Evolutionary conservation across 768 basidiomycete genomes (phyloP).

Genomic region (Amylocystis lapponica): DNA sequence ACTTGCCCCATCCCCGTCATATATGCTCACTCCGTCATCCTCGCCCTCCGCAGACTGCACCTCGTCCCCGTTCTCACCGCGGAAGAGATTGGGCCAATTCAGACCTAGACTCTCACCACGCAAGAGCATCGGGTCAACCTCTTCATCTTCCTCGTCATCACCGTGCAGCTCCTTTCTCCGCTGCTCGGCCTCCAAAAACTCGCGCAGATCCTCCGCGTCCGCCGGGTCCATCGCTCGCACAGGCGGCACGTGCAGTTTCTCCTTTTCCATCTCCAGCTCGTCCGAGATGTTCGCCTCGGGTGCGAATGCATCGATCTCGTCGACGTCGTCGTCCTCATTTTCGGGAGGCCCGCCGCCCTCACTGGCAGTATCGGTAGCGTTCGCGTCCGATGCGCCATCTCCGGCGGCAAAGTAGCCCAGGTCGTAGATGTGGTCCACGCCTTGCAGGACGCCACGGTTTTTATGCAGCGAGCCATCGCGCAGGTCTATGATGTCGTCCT

Average conservation of each 20-base stretch:
- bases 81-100: too few species aligned
- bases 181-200: constrained; percentile 63
- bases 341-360: constrained; percentile 34
- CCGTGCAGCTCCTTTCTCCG: constrained; percentile 44
- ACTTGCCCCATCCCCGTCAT: constrained; percentile 5
- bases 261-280: constrained; percentile 26
- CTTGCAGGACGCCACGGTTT: constrained; percentile 63
- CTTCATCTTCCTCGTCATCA: constrained; percentile 37
- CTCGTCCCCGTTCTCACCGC: constrained; percentile 20
- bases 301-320: constrained; percentile 55
- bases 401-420: constrained; percentile 49
- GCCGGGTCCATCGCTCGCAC: constrained; percentile 37
- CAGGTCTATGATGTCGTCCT: constrained; percentile 78
- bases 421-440: constrained; percentile 32
- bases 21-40: neutral
- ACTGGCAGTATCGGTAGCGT: constrained; percentile 32
- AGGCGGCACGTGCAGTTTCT: constrained; percentile 34
- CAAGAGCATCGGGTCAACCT: constrained; percentile 4
- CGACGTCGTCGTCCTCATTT: constrained; percentile 42
- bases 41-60: constrained; percentile 20
- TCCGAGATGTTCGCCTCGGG: constrained; percentile 26
- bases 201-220: constrained; percentile 57
- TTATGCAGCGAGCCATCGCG: constrained; percentile 53
- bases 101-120: too few species aligned
- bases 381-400: constrained; percentile 17